Evolutionary conservation across 179 eudicot species (phyloP).

Genomic region (Spinacia oleracea): DNA sequence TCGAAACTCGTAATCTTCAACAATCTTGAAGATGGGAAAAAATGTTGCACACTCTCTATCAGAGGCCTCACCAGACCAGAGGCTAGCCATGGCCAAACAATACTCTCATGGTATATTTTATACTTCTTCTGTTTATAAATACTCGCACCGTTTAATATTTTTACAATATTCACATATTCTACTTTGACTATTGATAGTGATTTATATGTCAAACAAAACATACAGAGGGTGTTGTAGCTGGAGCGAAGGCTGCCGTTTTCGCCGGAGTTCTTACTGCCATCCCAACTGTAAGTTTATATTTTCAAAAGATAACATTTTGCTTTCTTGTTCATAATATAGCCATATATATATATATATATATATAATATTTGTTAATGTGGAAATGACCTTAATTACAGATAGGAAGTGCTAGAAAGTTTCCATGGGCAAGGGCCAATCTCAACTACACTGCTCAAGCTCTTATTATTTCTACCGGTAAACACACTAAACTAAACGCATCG

Average conservation of each 20-base stretch:
- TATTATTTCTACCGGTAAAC: conserved; percentile 65
- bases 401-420: conserved; percentile 73
- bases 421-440: conserved; percentile 87
- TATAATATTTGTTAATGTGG: background rate
- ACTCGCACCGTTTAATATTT: too few relatives aligned
- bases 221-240: conserved; percentile 64
- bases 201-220: background rate
- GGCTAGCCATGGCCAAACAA: conserved; percentile 70
- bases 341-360: too few relatives aligned
- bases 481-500: too few relatives aligned
- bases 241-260: conserved; percentile 67
- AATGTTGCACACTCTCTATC: conserved; percentile 41
- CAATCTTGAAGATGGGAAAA: conserved; percentile 29
- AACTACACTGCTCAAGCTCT: conserved; percentile 84
- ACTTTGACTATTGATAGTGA: too few relatives aligned
- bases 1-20: background rate
- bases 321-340: background rate
- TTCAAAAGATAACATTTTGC: background rate
- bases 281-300: conserved; percentile 55
- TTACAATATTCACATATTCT: too few relatives aligned
- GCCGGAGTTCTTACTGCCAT: conserved; percentile 63
- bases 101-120: conserved; percentile 53
- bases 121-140: too few relatives aligned
- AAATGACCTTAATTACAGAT: conserved; percentile 37
- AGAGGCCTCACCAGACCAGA: conserved; percentile 59